Base-by-base conservation (phyloP, 768 basidiomycete species). In the Clavaria fumosa region DNA sequence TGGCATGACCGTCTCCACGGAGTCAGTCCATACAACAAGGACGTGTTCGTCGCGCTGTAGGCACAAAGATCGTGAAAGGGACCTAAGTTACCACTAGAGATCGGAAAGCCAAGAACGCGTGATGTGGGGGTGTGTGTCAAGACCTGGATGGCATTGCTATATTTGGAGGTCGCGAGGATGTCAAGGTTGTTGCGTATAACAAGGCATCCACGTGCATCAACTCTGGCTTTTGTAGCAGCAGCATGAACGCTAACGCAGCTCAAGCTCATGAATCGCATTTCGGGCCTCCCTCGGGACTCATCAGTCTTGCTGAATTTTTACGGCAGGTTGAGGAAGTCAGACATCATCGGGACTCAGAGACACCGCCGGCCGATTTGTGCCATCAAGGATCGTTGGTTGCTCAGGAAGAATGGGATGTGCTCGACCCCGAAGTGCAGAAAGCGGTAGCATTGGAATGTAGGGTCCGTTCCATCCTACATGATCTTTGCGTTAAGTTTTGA, bases 1-100 rank as follows among this genome's bases (percentile, higher is more conserved):
- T 0, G 78, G 76, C 36, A 90, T 77, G 46, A 91, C 79, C 44
- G 60, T 63, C 51, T 89, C 84, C 24, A 90, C 63, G 48, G 77
- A 68, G 56, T 90, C 83, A 1, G 81, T 73, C 88, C 88, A 91
- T 14, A 82, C 72, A 17, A 89, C 66, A 19, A 91, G 63, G 30
- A 85, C 80, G 17, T 73, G 71, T 49, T 90, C 85, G 53, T 86
- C 78, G 19, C 86, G 75, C 83, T 84, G 48, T 15, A 33, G 34
- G 21, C 40, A 43, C 41, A 43, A 43, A 47, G 37, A n/a, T n/a
- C n/a, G n/a, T n/a, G n/a, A n/a, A n/a, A n/a, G n/a, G n/a, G n/a
- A n/a, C n/a, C n/a, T n/a, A n/a, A n/a, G n/a, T n/a, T n/a, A n/a
- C n/a, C n/a, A n/a, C n/a, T n/a, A n/a, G n/a, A n/a, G n/a, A n/a